phyloP scores from a whole-genome alignment of 805 yeast genomes.

The Blastobotrys chiropterorum region DNA sequence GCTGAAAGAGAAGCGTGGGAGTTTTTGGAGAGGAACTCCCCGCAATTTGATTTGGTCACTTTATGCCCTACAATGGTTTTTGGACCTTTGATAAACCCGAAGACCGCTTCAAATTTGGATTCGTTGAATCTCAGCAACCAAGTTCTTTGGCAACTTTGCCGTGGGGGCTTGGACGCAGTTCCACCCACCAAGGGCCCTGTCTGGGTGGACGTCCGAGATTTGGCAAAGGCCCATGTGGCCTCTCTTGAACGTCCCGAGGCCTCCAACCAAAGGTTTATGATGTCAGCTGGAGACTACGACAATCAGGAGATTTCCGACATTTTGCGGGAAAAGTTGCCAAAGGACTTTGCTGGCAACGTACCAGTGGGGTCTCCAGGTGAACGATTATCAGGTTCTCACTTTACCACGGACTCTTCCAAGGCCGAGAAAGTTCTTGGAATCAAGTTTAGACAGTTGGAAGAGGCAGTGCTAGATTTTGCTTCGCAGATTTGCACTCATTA shows the following conservation, averaged over 20 bases:
- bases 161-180: slow-evolving; percentile 17
- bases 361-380: neutral
- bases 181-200: slow-evolving; percentile 16
- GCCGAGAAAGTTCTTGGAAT: slow-evolving; percentile 10
- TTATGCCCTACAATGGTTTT: slow-evolving; percentile 26
- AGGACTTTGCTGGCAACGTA: neutral
- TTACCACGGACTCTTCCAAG: slow-evolving; percentile 9
- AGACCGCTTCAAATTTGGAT: slow-evolving; percentile 27
- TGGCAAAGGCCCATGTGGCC: slow-evolving; percentile 25
- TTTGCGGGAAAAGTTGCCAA: slow-evolving; percentile 6
- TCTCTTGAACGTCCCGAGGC: slow-evolving; percentile 1
- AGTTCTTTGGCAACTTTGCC: slow-evolving; percentile 23
- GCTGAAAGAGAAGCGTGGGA: slow-evolving; percentile 59
- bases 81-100: slow-evolving; percentile 23
- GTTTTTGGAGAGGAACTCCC: slow-evolving; percentile 26
- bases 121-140: slow-evolving; percentile 34
- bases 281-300: slow-evolving; percentile 10
- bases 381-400: neutral
- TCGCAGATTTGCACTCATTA: neutral
- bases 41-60: slow-evolving; percentile 19
- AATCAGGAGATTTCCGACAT: slow-evolving; percentile 7
- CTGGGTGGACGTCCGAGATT: slow-evolving; percentile 54
- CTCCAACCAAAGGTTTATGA: slow-evolving; percentile 10
- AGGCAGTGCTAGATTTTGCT: neutral
- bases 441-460: slow-evolving; percentile 3